These are phyloP conservation scores for Aegilops sharonensis DNA, from an alignment of 176 grass and related monocot genomes.

Conservation along the genomic window DNA sequence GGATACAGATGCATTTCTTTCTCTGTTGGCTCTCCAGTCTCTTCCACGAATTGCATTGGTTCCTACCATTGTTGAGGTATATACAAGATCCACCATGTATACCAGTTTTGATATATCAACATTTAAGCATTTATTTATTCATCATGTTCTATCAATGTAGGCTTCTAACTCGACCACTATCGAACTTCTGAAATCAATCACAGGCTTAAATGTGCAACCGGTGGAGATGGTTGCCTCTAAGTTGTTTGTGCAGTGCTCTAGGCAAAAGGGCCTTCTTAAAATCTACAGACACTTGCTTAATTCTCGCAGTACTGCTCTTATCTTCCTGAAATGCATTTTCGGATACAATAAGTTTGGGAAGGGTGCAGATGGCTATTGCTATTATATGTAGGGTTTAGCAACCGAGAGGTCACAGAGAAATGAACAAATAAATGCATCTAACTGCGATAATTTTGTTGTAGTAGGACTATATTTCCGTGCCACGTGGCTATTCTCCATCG, in stretches of 20 bases:
- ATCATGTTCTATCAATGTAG: constrained; percentile 58
- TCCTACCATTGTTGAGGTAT: constrained; percentile 96
- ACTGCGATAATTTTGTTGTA: not conserved
- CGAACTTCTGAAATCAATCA: constrained; percentile 94
- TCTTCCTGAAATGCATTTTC: constrained; percentile 34
- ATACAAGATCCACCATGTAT: constrained; percentile 20
- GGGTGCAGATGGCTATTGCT: not conserved
- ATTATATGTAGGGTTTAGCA: constrained; percentile 24
- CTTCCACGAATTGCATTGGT: constrained; percentile 63
- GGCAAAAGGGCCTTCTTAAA: constrained; percentile 93
- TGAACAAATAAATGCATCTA: constrained; percentile 12
- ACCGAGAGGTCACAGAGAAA: not conserved
- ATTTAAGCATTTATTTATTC: constrained; percentile 31
- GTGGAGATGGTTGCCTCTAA: constrained; percentile 98
- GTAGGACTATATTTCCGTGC: not conserved
- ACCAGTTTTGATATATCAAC: constrained; percentile 22
- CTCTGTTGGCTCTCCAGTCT: constrained; percentile 86
- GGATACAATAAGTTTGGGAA: constrained; percentile 1
- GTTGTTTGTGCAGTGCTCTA: constrained; percentile 95
- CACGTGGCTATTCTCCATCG: not conserved
- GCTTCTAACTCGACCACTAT: constrained; percentile 74
- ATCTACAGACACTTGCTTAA: constrained; percentile 98
- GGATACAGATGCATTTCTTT: constrained; percentile 96
- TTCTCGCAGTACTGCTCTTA: constrained; percentile 70
- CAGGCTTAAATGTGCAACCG: constrained; percentile 85